Evolutionary conservation across 2,329 filamentous ascomycete species (phyloP).

Genomic region (Trichoderma breve): DNA sequence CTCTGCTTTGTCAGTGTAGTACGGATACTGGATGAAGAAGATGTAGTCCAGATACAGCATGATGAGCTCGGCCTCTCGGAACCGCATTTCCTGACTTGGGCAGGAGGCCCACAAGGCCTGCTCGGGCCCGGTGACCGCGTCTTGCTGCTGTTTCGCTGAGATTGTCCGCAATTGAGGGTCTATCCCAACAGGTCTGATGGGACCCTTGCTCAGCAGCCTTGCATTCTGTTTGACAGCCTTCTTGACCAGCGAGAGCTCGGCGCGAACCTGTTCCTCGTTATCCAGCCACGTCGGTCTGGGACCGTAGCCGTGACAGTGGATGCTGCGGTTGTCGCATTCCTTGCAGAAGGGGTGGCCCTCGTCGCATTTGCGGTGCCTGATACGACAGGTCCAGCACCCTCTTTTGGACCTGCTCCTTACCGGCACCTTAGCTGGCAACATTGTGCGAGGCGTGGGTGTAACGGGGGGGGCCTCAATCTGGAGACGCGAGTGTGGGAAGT

Average conservation of each 20-base stretch:
- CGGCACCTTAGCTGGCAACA: constrained; percentile 3
- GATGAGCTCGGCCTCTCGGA: constrained; percentile 16
- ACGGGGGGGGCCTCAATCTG: not conserved
- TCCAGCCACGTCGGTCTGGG: constrained; percentile 8
- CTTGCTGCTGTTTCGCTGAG: not conserved
- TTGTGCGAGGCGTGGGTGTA: not conserved
- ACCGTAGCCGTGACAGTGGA: constrained; percentile 15
- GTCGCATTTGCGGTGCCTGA: constrained; percentile 17
- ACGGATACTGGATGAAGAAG: constrained; percentile 16
- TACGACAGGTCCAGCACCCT: constrained; percentile 17
- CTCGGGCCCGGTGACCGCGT: not conserved
- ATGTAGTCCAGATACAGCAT: constrained; percentile 19
- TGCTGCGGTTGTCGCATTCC: constrained; percentile 13
- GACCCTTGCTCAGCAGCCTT: constrained; percentile 7
- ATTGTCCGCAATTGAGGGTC: constrained; percentile 1
- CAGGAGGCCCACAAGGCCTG: constrained; percentile 12
- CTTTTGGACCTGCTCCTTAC: constrained; percentile 13
- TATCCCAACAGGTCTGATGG: not conserved
- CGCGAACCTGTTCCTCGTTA: constrained; percentile 4
- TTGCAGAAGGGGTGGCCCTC: constrained; percentile 10
- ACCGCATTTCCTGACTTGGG: constrained; percentile 15
- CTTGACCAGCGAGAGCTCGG: constrained; percentile 16
- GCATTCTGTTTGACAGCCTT: constrained; percentile 12
- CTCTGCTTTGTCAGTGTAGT: constrained; percentile 11
- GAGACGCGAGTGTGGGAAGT: constrained; percentile 14